A percentile compares a stretch with the other conserved stretches of the same genome.
phyloP scores from a whole-genome alignment of 768 basidiomycete genomes.

The Ramaria sp. region DNA sequence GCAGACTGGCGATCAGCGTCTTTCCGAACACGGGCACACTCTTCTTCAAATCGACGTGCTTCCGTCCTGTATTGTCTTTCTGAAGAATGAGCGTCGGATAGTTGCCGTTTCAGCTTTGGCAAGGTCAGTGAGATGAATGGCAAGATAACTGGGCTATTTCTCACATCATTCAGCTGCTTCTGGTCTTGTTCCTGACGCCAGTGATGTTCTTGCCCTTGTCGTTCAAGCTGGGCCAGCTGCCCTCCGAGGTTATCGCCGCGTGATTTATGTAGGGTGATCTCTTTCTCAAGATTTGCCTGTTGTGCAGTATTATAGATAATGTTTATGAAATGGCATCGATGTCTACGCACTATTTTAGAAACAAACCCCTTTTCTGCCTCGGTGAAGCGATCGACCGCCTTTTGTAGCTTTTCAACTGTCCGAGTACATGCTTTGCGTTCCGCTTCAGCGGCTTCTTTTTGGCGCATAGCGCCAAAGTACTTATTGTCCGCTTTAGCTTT shows the following conservation, averaged over 20 bases:
- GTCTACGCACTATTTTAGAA: constrained; percentile 45
- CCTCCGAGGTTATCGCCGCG: neutral
- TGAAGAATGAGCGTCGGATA: neutral
- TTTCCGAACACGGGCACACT: constrained; percentile 33
- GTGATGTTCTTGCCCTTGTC: neutral
- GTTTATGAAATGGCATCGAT: neutral
- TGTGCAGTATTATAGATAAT: neutral
- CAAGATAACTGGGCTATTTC: neutral
- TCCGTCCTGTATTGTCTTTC: constrained; percentile 14
- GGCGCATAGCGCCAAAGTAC: constrained; percentile 82
- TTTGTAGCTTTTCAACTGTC: constrained; percentile 46
- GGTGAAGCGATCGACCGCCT: constrained; percentile 52
- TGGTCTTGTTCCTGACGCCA: constrained; percentile 4
- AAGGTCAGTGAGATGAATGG: neutral
- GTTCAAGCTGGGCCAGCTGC: neutral
- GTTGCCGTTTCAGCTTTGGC: constrained; percentile 17
- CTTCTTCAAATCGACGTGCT: constrained; percentile 32
- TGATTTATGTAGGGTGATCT: constrained; percentile 25
- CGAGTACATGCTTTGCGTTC: constrained; percentile 59
- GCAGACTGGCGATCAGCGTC: constrained; percentile 40
- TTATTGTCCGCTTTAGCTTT: constrained; percentile 96
- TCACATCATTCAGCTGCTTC: neutral
- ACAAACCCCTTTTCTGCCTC: constrained; percentile 53
- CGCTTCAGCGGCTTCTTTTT: constrained; percentile 71
- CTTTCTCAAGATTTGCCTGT: constrained; percentile 36